Conservation (phyloP, 2,329 filamentous ascomycete genomes). For the Leptographium flavum region DNA sequence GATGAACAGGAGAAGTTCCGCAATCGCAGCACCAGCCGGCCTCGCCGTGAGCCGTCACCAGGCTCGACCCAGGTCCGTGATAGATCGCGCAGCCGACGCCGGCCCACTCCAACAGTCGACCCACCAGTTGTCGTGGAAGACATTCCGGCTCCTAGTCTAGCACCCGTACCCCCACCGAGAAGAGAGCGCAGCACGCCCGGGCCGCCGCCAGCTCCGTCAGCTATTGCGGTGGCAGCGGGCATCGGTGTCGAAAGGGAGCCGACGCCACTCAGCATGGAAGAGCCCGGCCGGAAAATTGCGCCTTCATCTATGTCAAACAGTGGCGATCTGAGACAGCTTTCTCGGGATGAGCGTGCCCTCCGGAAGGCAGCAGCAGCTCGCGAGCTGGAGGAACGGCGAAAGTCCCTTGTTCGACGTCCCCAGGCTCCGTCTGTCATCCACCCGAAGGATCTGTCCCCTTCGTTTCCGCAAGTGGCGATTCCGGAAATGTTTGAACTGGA, state of each 20-base stretch:
- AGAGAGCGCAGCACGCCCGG: constrained; percentile 18
- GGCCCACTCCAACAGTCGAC: background rate
- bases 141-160: no score
- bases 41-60: constrained; percentile 13
- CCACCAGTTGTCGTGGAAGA: background rate
- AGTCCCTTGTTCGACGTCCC: constrained; percentile 68
- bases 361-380: constrained; percentile 66
- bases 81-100: constrained; percentile 14
- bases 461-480: constrained; percentile 9
- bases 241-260: constrained; percentile 10
- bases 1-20: constrained; percentile 42
- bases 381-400: constrained; percentile 76
- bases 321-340: constrained; percentile 26
- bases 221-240: constrained; percentile 9
- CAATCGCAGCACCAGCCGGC: constrained; percentile 34
- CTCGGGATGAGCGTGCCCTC: constrained; percentile 43
- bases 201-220: constrained; percentile 13
- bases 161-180: constrained; percentile 3
- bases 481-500: constrained; percentile 22
- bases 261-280: constrained; percentile 14
- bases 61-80: constrained; percentile 11
- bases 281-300: constrained; percentile 20
- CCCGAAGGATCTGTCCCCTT: constrained; percentile 26
- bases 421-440: constrained; percentile 69
- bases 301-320: constrained; percentile 23